Evolutionary conservation across 306 rosid genomes (phyloP), one percentile per base, ranked within the genome.

Genomic region (Ochetophila trinervis): DNA sequence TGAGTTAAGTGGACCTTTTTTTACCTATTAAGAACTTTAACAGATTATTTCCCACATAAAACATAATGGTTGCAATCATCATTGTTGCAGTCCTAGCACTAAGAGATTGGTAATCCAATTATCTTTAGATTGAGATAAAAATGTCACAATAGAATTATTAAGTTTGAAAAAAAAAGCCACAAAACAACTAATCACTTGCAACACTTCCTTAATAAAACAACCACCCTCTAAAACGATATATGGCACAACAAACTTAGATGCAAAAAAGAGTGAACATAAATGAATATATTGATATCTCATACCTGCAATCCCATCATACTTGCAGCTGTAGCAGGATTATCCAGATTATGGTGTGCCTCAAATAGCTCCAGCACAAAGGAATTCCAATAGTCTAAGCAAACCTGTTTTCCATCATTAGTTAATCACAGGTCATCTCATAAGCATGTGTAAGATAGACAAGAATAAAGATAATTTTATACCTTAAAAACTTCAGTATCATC

Each of bases 381-480:
- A 79, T 94, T 94, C 99, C 99, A 94, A 66, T 90, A 94, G 76
- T 94, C 99, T 71, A 94, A 80, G 82, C 99, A 94, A 10, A 94
- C 99, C 99, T 93, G 70, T 78, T 55, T 54, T 51, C 71, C 56
- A 67, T 63, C 17, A 71, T 62, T 57, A 65, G 30, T 34, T 51
- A 57, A 37, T 52, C 59, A 60, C 20, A 71, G 14, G 23, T 56
- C 17, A 60, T 30, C 21, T 13, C 17, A 20, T 66, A 37, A 36
- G 35, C 5, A 27, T 3, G 19, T 6, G 18, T 0, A 27, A 17
- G 22, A 6, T 5, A 19, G 19, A 18, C 1, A 5, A 2, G 17
- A 14, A 22, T 55, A 1, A 2, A 13, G 2, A 27, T 1, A 35
- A 1, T 23, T 7, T 18, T 53, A 57, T 75, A 89, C 99, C 99